These are phyloP conservation scores for Carex sylvatica DNA, from an alignment of 202 grass and related monocot genomes.

Conservation along the genomic window DNA sequence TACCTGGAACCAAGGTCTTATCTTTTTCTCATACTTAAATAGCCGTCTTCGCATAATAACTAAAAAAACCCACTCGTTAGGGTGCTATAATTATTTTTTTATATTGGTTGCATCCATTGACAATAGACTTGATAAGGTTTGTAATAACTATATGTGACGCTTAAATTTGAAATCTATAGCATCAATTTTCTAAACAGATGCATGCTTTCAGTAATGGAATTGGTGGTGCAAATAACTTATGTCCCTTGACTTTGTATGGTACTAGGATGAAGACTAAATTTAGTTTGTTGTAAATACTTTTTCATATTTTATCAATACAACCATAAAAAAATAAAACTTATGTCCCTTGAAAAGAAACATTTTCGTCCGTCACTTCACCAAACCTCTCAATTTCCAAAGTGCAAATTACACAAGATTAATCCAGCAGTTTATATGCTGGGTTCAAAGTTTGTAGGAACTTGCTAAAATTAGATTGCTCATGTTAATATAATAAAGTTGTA, in stretches of 20 bases:
- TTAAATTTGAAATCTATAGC: not conserved
- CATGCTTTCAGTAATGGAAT: not conserved
- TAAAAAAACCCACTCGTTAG: not conserved
- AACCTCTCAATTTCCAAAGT: not conserved
- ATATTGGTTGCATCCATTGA: not conserved
- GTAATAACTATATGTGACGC: not conserved
- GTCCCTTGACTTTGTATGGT: not conserved
- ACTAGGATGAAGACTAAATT: no score
- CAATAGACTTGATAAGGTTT: not conserved
- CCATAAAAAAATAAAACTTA: no score
- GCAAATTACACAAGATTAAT: not conserved
- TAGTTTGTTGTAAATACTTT: no score
- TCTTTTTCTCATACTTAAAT: not conserved
- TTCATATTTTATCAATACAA: no score
- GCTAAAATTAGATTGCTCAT: not conserved
- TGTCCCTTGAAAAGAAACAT: not conserved
- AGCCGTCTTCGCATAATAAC: not conserved
- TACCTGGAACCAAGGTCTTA: slow-evolving; percentile 78
- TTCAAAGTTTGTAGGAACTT: slow-evolving; percentile 1
- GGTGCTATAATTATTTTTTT: not conserved
- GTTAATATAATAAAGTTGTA: not conserved
- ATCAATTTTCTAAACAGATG: not conserved
- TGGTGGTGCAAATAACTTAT: not conserved
- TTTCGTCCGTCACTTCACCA: not conserved
- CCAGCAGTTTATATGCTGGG: not conserved